Evolutionary conservation across 805 yeast species (phyloP).

Genomic region (Metschnikowia noctiluminum): DNA sequence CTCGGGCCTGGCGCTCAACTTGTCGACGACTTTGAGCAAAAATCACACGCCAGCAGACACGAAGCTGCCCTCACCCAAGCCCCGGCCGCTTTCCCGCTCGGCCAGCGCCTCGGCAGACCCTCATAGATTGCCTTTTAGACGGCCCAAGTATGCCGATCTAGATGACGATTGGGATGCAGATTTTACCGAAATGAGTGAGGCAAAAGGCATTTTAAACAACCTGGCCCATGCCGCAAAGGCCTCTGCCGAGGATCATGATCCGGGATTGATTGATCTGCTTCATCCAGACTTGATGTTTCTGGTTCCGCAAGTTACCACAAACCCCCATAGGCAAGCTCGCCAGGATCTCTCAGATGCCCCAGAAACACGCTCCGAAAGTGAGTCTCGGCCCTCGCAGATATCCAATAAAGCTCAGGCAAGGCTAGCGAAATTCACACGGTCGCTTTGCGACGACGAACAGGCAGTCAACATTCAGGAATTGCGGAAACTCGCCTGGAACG

Average conservation of each 20-base stretch:
- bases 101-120: constrained; percentile 8
- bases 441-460: constrained; percentile 47
- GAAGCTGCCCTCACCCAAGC: constrained; percentile 1
- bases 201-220: constrained; percentile 5
- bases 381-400: not conserved
- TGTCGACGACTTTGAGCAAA: not conserved
- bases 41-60: not conserved
- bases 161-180: constrained; percentile 92
- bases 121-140: constrained; percentile 4
- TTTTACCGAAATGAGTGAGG: constrained; percentile 44
- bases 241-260: constrained; percentile 8
- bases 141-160: constrained; percentile 55
- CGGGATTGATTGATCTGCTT: constrained; percentile 30
- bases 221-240: not conserved
- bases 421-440: constrained; percentile 61
- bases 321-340: not conserved
- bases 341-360: constrained; percentile 18
- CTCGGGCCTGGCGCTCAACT: constrained; percentile 3
- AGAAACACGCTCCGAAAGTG: constrained; percentile 21
- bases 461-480: constrained; percentile 64
- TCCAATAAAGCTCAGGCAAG: constrained; percentile 56
- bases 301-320: constrained; percentile 7
- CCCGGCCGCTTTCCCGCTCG: constrained; percentile 3
- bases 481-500: constrained; percentile 87
- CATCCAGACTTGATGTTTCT: constrained; percentile 37